Percentiles rank a stretch among this genome's conserved stretches.
Conservation (phyloP, 345 rosid genomes). For the Ailanthus altissimus region DNA sequence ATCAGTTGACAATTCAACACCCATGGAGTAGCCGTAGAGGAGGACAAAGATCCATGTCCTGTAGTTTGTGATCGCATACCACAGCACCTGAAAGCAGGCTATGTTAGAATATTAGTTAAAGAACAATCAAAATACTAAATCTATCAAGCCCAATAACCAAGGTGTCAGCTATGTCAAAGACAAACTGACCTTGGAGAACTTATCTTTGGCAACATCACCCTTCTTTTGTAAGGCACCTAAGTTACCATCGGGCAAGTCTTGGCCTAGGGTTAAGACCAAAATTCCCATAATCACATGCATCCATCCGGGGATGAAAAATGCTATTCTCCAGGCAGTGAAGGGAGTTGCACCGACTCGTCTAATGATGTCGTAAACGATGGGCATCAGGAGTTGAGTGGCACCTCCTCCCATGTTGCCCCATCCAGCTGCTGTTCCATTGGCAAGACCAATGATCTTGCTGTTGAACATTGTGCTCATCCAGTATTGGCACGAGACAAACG, state of each 20-base stretch:
- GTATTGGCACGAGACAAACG: slow-evolving; percentile 89
- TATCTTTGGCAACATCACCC: slow-evolving; percentile 74
- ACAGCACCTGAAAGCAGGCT: slow-evolving; percentile 49
- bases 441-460: slow-evolving; percentile 76
- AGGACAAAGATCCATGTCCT: slow-evolving; percentile 91
- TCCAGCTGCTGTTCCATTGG: slow-evolving; percentile 90
- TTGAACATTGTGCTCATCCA: slow-evolving; percentile 99
- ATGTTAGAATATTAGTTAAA: background rate
- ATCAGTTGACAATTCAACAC: slow-evolving; percentile 78
- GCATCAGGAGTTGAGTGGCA: slow-evolving; percentile 85
- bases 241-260: slow-evolving; percentile 93
- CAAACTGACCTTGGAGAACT: slow-evolving; percentile 70
- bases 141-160: too few relatives aligned
- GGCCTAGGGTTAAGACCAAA: slow-evolving; percentile 75
- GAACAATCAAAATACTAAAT: too few relatives aligned
- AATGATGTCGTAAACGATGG: slow-evolving; percentile 70
- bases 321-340: slow-evolving; percentile 88
- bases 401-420: slow-evolving; percentile 99
- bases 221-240: slow-evolving; percentile 63
- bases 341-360: slow-evolving; percentile 56
- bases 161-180: too few relatives aligned
- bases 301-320: slow-evolving; percentile 80
- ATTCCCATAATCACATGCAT: slow-evolving; percentile 71
- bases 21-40: slow-evolving; percentile 87
- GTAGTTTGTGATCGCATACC: slow-evolving; percentile 81